Evolutionary conservation across 2,329 filamentous ascomycete species (phyloP).

Genomic region (Dactylellina sp.): DNA sequence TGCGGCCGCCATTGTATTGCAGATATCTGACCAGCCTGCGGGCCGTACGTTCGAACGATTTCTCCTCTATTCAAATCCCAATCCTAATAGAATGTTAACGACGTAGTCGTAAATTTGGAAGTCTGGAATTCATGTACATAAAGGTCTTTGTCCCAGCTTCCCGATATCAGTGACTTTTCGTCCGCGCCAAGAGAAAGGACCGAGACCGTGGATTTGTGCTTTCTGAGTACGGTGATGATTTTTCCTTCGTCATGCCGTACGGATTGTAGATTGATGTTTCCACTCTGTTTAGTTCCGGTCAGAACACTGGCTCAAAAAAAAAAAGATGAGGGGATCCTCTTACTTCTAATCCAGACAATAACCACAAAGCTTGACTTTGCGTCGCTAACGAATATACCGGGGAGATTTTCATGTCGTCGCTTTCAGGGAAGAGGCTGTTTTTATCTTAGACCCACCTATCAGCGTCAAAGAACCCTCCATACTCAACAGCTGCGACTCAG

Average conservation of each 20-base stretch:
- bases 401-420: slow-evolving; percentile 70
- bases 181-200: slow-evolving; percentile 84
- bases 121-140: slow-evolving; percentile 63
- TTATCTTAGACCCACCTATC: slow-evolving; percentile 48
- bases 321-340: no score
- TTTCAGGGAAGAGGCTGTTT: slow-evolving; percentile 49
- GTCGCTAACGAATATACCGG: slow-evolving; percentile 95
- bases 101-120: not conserved
- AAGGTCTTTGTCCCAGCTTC: slow-evolving; percentile 95
- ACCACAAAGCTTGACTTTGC: slow-evolving; percentile 89
- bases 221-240: slow-evolving; percentile 81
- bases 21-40: slow-evolving; percentile 84
- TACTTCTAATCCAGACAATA: slow-evolving; percentile 83
- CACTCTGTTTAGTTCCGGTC: slow-evolving; percentile 67
- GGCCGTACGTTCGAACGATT: slow-evolving; percentile 76
- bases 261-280: slow-evolving; percentile 91
- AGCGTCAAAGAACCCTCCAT: slow-evolving; percentile 6
- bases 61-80: slow-evolving; percentile 94
- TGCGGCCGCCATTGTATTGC: slow-evolving; percentile 86
- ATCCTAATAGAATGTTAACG: slow-evolving; percentile 66
- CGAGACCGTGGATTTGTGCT: slow-evolving; percentile 91
- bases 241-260: slow-evolving; percentile 95
- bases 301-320: no score
- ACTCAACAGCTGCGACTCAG: not conserved
- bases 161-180: slow-evolving; percentile 87